phyloP scores from a whole-genome alignment of 768 basidiomycete genomes.

The Mycena leptocephala region DNA sequence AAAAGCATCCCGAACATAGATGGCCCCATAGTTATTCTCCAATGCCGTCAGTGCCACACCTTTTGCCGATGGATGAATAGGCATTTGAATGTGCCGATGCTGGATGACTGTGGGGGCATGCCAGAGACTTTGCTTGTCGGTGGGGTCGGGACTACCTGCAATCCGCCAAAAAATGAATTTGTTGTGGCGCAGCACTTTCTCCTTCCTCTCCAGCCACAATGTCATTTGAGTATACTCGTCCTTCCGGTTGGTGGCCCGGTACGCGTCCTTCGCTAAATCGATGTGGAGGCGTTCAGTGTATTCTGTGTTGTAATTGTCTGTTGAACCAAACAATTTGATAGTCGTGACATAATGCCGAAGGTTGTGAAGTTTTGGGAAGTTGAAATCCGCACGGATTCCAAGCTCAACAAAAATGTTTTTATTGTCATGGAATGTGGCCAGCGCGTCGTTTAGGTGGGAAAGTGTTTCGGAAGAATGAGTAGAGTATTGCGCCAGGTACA shows the following conservation, averaged over 20 bases:
- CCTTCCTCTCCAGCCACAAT: slow-evolving; percentile 52
- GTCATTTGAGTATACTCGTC: slow-evolving; percentile 59
- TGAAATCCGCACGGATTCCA: slow-evolving; percentile 50
- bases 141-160: neutral
- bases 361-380: slow-evolving; percentile 56
- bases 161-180: neutral
- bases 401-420: slow-evolving; percentile 26
- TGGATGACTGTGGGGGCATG: neutral
- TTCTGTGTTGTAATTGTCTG: slow-evolving; percentile 54
- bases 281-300: slow-evolving; percentile 45
- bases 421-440: slow-evolving; percentile 4
- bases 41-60: slow-evolving; percentile 7
- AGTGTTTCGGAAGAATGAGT: slow-evolving; percentile 5
- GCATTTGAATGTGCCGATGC: slow-evolving; percentile 23
- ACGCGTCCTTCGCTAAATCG: slow-evolving; percentile 49
- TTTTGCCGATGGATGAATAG: slow-evolving; percentile 19
- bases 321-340: slow-evolving; percentile 46
- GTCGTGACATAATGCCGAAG: slow-evolving; percentile 44
- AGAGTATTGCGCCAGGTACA: slow-evolving; percentile 7
- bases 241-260: slow-evolving; percentile 42
- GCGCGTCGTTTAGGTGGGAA: neutral
- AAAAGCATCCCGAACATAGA: slow-evolving; percentile 23
- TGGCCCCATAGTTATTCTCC: slow-evolving; percentile 10
- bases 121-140: neutral
- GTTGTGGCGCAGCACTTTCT: slow-evolving; percentile 44